Base-by-base conservation (phyloP, 83 land plant species). In the Picea engelmannii region DNA sequence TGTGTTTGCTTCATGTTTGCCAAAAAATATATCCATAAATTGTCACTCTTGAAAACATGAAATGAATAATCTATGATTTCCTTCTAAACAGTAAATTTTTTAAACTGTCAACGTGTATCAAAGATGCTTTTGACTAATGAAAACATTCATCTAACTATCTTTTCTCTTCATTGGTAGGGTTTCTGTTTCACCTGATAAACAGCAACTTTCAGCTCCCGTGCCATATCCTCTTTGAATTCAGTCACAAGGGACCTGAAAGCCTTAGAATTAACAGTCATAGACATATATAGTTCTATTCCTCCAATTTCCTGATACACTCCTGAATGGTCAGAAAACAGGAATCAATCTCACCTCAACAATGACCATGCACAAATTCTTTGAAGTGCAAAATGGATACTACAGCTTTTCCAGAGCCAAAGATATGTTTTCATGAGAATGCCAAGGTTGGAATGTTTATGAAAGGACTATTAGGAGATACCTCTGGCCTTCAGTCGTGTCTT, bases 161-260 rank as follows among this genome's bases (percentile, higher is more conserved):
- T 70, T 70, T 73, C 58, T 10, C 58, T 10, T 2, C 15, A 17
- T 73, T 73, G 25, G n/a, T n/a, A 73, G 13, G 27, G 10, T 73
- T 73, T 8, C 10, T 73, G 15, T 20, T 44, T 70, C 24, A 77
- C 79, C 79, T 77, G 79, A 55, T 24, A 15, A 55, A 25, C 16
- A 77, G 64, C 35, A 77, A 77, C 59, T 58, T 77, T 38, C 42
- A 77, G 64, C 63, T 77, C 79, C 62, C 79, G 64, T 25, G 79
- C 79, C 64, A 77, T 77, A 77, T 77, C 79, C 42, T 24, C 42
- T 31, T 27, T 77, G n/a, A 77, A 77, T 55, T 77, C 24, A 25
- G 64, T 35, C n/a, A 31, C 55, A 24, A 77, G 11, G 21, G 59
- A 25, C 16, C 17, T 12, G 12, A 59, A 77, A 59, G 27, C 79